Percentiles rank a stretch among this genome's conserved stretches.
Evolutionary conservation across 257 asterid species (phyloP).

Genomic region (Ilex asprella): DNA sequence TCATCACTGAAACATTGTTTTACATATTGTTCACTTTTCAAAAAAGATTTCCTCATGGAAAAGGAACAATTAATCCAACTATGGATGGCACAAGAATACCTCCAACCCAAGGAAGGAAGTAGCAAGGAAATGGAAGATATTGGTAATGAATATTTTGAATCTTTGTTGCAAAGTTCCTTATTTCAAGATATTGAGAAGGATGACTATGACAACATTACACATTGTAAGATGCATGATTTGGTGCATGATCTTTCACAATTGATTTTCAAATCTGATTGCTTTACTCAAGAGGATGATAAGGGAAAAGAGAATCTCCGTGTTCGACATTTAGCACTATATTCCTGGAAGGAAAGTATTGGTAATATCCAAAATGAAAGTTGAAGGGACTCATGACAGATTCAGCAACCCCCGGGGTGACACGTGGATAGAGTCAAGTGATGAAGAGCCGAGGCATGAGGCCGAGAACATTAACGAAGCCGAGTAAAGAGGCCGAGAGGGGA

Average conservation of each 20-base stretch:
- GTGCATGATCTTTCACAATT: conserved; percentile 28
- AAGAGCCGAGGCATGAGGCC: no score
- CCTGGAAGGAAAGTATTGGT: no score
- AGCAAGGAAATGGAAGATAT: conserved; percentile 6
- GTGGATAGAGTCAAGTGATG: no score
- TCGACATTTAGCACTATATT: conserved; percentile 6
- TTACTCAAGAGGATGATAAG: not conserved
- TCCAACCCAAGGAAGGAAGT: not conserved
- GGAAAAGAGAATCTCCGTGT: not conserved
- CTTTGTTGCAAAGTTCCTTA: conserved; percentile 23
- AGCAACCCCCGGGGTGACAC: no score
- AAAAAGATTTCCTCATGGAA: not conserved
- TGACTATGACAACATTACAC: not conserved
- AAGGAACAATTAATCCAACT: conserved; percentile 14
- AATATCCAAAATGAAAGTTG: not conserved
- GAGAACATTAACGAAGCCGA: no score
- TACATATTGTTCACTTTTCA: no score
- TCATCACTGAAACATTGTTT: no score
- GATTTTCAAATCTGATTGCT: conserved; percentile 2
- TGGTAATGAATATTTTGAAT: conserved; percentile 9
- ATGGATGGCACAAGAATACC: conserved; percentile 36
- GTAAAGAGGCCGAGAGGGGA: no score
- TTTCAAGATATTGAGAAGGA: conserved; percentile 21
- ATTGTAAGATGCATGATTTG: conserved; percentile 26
- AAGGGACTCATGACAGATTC: no score